phyloP scores from a whole-genome alignment of 1,284 basidiomycete genomes.

The Sanguinoderma infundibulare region DNA sequence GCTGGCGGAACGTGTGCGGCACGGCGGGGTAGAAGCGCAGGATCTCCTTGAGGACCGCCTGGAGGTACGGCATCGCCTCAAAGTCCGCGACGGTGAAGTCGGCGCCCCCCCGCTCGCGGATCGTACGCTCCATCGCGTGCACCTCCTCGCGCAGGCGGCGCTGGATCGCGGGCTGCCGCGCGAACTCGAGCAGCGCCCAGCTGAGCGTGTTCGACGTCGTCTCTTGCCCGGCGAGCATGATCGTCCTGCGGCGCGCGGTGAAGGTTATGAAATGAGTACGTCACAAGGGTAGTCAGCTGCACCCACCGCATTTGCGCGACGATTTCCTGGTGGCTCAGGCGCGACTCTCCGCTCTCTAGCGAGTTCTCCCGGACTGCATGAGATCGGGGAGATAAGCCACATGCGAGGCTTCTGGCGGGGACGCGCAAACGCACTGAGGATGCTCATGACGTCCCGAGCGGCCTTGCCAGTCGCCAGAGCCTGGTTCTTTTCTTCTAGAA shows the following conservation, averaged over 20 bases:
- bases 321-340: slow-evolving; percentile 55
- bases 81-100: slow-evolving; percentile 53
- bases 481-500: slow-evolving; percentile 45
- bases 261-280: background rate
- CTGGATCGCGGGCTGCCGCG: slow-evolving; percentile 43
- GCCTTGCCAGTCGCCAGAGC: slow-evolving; percentile 36
- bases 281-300: background rate
- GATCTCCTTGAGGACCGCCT: slow-evolving; percentile 53
- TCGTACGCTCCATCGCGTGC: slow-evolving; percentile 35
- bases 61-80: slow-evolving; percentile 55
- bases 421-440: slow-evolving; percentile 39
- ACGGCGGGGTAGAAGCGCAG: slow-evolving; percentile 37
- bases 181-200: slow-evolving; percentile 49
- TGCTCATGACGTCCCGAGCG: slow-evolving; percentile 45
- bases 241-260: slow-evolving; percentile 34
- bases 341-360: slow-evolving; percentile 45
- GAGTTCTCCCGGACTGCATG: slow-evolving; percentile 56
- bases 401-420: background rate
- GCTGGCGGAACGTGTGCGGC: slow-evolving; percentile 29
- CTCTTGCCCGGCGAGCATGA: slow-evolving; percentile 55
- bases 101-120: slow-evolving; percentile 43
- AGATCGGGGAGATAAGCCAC: background rate
- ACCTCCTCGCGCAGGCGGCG: slow-evolving; percentile 47
- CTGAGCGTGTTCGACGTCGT: slow-evolving; percentile 50
- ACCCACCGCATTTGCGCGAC: slow-evolving; percentile 56